Percentiles rank a stretch among this genome's conserved stretches.
These are phyloP conservation scores for Venustampulla echinocandica DNA, from an alignment of 495 filamentous ascomycete species.

Conservation along the genomic window DNA sequence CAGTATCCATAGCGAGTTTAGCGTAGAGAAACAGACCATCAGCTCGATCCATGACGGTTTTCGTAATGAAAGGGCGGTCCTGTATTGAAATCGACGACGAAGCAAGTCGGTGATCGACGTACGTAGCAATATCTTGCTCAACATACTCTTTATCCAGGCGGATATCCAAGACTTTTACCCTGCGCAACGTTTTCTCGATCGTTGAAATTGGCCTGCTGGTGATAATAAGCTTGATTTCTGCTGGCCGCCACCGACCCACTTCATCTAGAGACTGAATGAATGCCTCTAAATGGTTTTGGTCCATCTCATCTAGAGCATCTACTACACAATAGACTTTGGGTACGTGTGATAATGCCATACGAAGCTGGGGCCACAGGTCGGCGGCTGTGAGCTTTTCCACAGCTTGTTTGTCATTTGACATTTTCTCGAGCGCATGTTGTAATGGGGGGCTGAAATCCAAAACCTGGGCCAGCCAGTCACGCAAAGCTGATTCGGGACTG, in stretches of 20 bases:
- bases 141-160: neutral
- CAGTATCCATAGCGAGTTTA: slow-evolving; percentile 37
- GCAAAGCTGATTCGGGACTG: slow-evolving; percentile 29
- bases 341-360: slow-evolving; percentile 24
- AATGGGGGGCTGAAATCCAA: slow-evolving; percentile 32
- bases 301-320: slow-evolving; percentile 42
- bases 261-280: slow-evolving; percentile 4
- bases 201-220: slow-evolving; percentile 9
- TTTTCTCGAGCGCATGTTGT: slow-evolving; percentile 27
- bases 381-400: slow-evolving; percentile 10
- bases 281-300: neutral
- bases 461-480: slow-evolving; percentile 39
- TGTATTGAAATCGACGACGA: neutral
- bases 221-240: slow-evolving; percentile 6
- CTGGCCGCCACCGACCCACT: neutral
- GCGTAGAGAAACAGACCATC: slow-evolving; percentile 40
- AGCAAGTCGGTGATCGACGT: slow-evolving; percentile 7
- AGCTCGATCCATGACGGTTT: slow-evolving; percentile 9
- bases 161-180: neutral
- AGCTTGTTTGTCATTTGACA: slow-evolving; percentile 15
- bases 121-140: slow-evolving; percentile 13
- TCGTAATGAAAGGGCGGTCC: neutral
- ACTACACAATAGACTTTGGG: slow-evolving; percentile 35
- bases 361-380: slow-evolving; percentile 15
- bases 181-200: slow-evolving; percentile 1